A percentile compares a stretch with the other conserved stretches of the same genome.
These are phyloP conservation scores for Trametopsis cervina DNA, from an alignment of 768 basidiomycete genomes.

Conservation along the genomic window DNA sequence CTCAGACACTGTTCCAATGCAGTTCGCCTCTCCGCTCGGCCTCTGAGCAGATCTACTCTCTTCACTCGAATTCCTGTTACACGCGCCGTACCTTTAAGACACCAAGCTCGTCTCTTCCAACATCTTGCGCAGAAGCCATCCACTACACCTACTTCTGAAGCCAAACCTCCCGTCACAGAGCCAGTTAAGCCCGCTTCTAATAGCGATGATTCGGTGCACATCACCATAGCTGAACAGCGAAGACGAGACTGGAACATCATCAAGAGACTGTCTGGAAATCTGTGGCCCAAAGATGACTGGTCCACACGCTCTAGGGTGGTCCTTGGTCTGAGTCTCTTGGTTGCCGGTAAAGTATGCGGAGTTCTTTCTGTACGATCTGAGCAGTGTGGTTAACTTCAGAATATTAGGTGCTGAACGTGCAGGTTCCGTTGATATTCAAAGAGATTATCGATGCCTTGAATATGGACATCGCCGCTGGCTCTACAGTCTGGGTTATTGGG, in stretches of 20 bases:
- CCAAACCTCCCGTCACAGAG: background rate
- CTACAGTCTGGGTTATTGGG: constrained; percentile 86
- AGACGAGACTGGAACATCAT: constrained; percentile 84
- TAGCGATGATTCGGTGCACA: constrained; percentile 9
- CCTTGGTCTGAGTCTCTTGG: constrained; percentile 70
- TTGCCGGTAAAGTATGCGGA: constrained; percentile 84
- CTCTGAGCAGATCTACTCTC: background rate
- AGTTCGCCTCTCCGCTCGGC: background rate
- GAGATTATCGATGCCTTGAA: constrained; percentile 85
- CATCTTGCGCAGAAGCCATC: constrained; percentile 4
- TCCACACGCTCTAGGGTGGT: constrained; percentile 76
- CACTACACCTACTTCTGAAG: background rate
- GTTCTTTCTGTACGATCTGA: too few species aligned
- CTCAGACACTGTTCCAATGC: background rate
- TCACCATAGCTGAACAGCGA: constrained; percentile 41
- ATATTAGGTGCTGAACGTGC: constrained; percentile 81
- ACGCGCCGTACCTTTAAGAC: background rate
- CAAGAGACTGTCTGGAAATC: constrained; percentile 73
- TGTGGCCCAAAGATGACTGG: constrained; percentile 90
- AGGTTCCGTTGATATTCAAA: constrained; percentile 98
- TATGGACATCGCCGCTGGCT: constrained; percentile 61
- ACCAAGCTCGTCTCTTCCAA: background rate
- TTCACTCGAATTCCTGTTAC: background rate
- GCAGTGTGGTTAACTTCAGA: too few species aligned
- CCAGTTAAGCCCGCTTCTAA: background rate